Base-by-base conservation (phyloP, 2,329 filamentous ascomycete species). In the Diaporthe vexans region DNA sequence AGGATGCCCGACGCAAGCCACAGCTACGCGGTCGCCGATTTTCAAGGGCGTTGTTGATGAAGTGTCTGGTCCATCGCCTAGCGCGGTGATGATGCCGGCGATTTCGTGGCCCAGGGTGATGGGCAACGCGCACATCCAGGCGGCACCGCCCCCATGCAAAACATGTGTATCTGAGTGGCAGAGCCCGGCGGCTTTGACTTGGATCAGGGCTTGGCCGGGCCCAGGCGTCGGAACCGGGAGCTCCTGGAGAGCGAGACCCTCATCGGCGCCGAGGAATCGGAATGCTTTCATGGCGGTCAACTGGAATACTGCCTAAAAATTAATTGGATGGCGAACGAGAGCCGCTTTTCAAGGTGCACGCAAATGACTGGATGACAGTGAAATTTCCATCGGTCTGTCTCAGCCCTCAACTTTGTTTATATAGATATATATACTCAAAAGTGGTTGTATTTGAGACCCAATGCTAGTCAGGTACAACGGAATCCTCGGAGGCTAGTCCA, bases 81-180 rank as follows among this genome's bases (percentile, higher is more conserved):
- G 15, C 10, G 57, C 40, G 5, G 35, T 26, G 35, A 61, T 61
- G 5, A 61, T 19, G 57, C 57, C 57, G 2, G 57, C 57, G 13
- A 43, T 26, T 13, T 61, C 57, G n/a, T 61, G 57, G 35, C 57
- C 57, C 57, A 61, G 37, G 1, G 57, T 61, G 57, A 43, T 26
- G 7, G 57, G 57, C 26, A 61, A 15, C n/a, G 35, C n/a, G 15
- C 57, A 61, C 57, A 61, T 61, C 57, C 57, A 61, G n/a, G 57
- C 57, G 26, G 35, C 57, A 9, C 57, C 57, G n/a, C n/a, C 57
- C 5, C 57, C 57, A 7, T 61, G 57, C 4, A 61, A 17, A n/a
- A 61, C 57, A 26, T 61, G 57, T 15, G n/a, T 76, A 33, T 77
- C 76, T 63, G 76, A 76, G 24, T 75, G 48, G 54, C 76, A 75